Evolutionary conservation across 441 rosid species (phyloP).

Genomic region (Corymbia citriodora): DNA sequence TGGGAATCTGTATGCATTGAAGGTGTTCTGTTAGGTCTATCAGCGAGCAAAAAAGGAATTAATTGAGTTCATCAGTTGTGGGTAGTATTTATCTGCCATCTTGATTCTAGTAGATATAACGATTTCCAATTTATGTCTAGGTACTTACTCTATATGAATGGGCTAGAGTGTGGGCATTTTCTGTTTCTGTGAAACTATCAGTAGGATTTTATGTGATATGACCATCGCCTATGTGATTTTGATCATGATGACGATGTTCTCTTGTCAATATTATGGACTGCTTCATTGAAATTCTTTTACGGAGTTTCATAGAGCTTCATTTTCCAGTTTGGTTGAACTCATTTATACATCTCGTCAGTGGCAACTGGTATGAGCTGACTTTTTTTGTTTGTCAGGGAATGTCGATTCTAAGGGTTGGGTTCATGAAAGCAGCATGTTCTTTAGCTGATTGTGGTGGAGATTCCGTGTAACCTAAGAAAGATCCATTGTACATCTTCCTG

Average conservation of each 20-base stretch:
- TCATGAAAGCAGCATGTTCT: background rate
- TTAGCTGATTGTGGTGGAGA: background rate
- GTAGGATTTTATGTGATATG: background rate
- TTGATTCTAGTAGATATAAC: background rate
- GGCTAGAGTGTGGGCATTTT: background rate
- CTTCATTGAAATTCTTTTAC: background rate
- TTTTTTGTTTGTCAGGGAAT: background rate
- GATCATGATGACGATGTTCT: background rate
- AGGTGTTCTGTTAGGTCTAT: background rate
- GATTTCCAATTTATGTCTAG: background rate
- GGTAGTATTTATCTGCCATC: background rate
- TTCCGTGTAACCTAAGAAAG: background rate
- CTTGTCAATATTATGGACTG: background rate
- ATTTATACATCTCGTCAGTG: background rate
- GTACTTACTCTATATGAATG: background rate
- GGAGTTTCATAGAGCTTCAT: background rate
- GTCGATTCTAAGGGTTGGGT: background rate
- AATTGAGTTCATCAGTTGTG: background rate
- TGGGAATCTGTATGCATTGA: background rate
- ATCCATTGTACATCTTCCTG: background rate
- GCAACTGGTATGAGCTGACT: background rate
- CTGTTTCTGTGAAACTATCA: background rate
- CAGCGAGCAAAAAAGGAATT: background rate
- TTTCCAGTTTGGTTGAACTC: background rate
- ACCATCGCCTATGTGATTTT: background rate